Evolutionary conservation across 208 protist genomes (phyloP).

Genomic region (Trypanosoma conorhini): DNA sequence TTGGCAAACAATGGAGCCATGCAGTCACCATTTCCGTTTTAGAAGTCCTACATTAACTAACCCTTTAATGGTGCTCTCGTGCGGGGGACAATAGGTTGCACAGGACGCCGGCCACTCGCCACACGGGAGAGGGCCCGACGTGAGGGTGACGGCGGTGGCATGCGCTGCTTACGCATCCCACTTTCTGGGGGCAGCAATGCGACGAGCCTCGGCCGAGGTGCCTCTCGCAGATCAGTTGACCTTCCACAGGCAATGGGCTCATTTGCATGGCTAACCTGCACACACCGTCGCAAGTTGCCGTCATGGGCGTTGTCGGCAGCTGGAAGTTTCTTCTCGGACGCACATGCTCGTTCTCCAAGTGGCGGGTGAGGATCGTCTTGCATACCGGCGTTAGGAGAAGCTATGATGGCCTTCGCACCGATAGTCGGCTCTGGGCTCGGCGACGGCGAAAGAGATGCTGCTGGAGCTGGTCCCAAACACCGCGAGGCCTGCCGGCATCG

Average conservation of each 20-base stretch:
- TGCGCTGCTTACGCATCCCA: neutral
- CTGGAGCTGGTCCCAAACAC: neutral
- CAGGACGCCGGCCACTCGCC: neutral
- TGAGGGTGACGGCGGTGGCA: slow-evolving; percentile 22
- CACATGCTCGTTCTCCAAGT: neutral
- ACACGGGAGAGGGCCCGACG: slow-evolving; percentile 13
- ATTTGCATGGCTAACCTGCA: neutral
- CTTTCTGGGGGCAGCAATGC: neutral
- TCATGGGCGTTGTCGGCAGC: neutral
- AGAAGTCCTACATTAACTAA: too few relatives aligned
- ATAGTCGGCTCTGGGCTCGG: neutral
- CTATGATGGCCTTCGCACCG: neutral
- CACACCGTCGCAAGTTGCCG: neutral
- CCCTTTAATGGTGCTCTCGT: slow-evolving; percentile 4
- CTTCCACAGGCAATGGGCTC: neutral
- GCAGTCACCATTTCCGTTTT: neutral
- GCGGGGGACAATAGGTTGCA: slow-evolving; percentile 10
- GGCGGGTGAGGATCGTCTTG: neutral
- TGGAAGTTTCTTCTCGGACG: neutral
- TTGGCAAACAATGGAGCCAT: neutral
- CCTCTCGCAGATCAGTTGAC: neutral
- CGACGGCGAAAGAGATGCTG: neutral
- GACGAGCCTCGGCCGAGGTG: neutral
- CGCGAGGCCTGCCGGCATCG: neutral
- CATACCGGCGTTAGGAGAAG: too few relatives aligned